A percentile compares a stretch with the other conserved stretches of the same genome.
These are phyloP conservation scores for Irpex sp. DNA, from an alignment of 1,284 basidiomycete genomes.

Conservation along the genomic window DNA sequence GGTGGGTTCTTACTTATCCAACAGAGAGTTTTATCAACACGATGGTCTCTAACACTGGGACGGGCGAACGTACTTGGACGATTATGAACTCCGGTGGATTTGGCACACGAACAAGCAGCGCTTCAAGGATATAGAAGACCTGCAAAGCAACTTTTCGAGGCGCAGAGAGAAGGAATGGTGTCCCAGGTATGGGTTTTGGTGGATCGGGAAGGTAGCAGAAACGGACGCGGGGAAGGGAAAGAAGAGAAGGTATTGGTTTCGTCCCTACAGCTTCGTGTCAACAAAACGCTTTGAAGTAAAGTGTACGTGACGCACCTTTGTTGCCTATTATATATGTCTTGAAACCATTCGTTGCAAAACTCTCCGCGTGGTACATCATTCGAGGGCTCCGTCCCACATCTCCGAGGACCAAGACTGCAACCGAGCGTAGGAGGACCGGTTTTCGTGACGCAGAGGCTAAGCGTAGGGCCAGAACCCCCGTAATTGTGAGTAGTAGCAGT, in stretches of 20 bases:
- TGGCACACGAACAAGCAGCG: slow-evolving; percentile 56
- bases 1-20: slow-evolving; percentile 78
- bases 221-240: slow-evolving; percentile 56
- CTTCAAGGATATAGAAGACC: slow-evolving; percentile 54
- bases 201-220: slow-evolving; percentile 65
- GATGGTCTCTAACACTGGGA: not conserved
- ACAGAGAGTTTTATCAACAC: slow-evolving; percentile 6
- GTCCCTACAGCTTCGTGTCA: slow-evolving; percentile 47
- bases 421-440: slow-evolving; percentile 52
- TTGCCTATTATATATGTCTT: slow-evolving; percentile 85
- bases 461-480: not conserved
- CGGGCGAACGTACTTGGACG: slow-evolving; percentile 66
- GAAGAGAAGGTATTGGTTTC: slow-evolving; percentile 63
- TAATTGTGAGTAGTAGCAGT: not conserved
- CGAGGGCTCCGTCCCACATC: slow-evolving; percentile 94
- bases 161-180: slow-evolving; percentile 76
- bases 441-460: slow-evolving; percentile 9
- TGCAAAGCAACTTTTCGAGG: slow-evolving; percentile 81
- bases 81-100: slow-evolving; percentile 81
- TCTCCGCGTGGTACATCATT: slow-evolving; percentile 98
- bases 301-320: slow-evolving; percentile 46
- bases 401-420: slow-evolving; percentile 89
- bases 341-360: slow-evolving; percentile 80
- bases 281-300: no score
- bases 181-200: slow-evolving; percentile 44